Percentiles rank a stretch among this genome's conserved stretches.
These are phyloP conservation scores for Leishmania arabica DNA, from an alignment of 208 protist genomes.

Conservation along the genomic window DNA sequence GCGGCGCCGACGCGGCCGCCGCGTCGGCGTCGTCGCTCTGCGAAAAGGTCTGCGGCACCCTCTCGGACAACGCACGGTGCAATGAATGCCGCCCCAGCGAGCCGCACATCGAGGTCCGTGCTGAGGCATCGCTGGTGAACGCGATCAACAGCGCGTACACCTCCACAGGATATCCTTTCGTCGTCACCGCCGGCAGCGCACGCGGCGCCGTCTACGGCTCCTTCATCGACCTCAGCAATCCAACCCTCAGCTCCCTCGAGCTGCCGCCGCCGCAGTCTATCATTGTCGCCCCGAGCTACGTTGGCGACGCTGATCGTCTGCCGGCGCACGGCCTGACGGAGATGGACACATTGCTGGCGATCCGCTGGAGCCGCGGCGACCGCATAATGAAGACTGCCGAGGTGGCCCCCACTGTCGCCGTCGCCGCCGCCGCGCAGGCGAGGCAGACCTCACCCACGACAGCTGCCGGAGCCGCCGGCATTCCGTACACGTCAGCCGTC, in stretches of 20 bases:
- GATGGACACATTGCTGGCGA: conserved; percentile 55
- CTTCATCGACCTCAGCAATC: conserved; percentile 71
- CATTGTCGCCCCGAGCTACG: conserved; percentile 36
- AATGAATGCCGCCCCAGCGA: conserved; percentile 30
- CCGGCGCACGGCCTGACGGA: conserved; percentile 6
- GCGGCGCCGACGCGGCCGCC: conserved; percentile 6
- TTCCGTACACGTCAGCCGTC: conserved; percentile 22
- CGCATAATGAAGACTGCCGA: conserved; percentile 26
- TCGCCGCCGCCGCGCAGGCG: neutral
- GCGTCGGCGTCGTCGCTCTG: too few relatives aligned
- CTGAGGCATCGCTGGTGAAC: conserved; percentile 64
- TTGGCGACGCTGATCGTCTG: neutral
- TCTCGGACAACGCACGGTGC: conserved; percentile 21
- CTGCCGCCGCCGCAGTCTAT: conserved; percentile 67
- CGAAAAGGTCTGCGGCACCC: conserved; percentile 17
- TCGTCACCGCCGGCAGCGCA: conserved; percentile 35
- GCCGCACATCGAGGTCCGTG: conserved; percentile 47
- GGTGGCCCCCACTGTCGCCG: neutral
- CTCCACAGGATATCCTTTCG: conserved; percentile 72
- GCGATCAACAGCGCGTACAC: conserved; percentile 77
- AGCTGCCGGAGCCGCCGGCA: neutral
- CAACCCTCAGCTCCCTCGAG: conserved; percentile 57
- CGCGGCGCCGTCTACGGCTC: conserved; percentile 60
- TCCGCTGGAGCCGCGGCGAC: conserved; percentile 50
- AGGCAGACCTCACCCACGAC: conserved; percentile 4